Base-by-base conservation (phyloP, 2,329 filamentous ascomycete genomes). In the Colletotrichum godetiae region DNA sequence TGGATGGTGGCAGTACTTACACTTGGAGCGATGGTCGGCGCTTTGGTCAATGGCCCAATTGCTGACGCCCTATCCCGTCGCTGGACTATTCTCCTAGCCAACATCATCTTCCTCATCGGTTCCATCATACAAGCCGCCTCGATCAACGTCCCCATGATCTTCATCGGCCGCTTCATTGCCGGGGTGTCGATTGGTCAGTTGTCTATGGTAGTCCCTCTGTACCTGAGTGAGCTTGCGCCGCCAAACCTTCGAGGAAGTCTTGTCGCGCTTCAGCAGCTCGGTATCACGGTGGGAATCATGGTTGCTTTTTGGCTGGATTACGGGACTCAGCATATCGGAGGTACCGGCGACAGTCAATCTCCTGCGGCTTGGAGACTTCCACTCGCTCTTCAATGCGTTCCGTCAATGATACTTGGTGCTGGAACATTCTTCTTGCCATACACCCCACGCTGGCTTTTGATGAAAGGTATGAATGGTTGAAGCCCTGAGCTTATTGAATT, bases 351-450 rank as follows among this genome's bases (percentile, higher is more conserved):
- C 0, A 86, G 85, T 0, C 86, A 88, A 72, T 86, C 83, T 13
- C 74, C 82, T 13, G 80, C 79, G 1, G 77, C 86, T 4, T 89
- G 87, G 80, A 81, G 86, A 12, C 82, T 88, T 13, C 87, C 87
- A 0, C 83, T 88, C 60, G 85, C 82, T 1, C 74, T 88, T 22
- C 87, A 89, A 75, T 63, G 58, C 4, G 59, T 68, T 1, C 92
- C 89, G 79, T 86, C 89, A 2, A 75, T 91, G 13, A 83, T 92
- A 46, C 83, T 92, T 1, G 83, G 87, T 7, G 72, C 80, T 33
- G 89, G 90, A 46, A 88, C 92, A 78, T 74, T 90, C 66, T 84
- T 91, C 76, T 86, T 91, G 8, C 82, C 82, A 0, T 78, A 83
- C 55, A 82, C 82, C 1, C 82, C 82, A 2, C 79, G 82, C 2